Percentiles rank a stretch among this genome's conserved stretches.
phyloP scores from a whole-genome alignment of 2,329 filamentous ascomycete genomes.

The Byssochlamys sp. region DNA sequence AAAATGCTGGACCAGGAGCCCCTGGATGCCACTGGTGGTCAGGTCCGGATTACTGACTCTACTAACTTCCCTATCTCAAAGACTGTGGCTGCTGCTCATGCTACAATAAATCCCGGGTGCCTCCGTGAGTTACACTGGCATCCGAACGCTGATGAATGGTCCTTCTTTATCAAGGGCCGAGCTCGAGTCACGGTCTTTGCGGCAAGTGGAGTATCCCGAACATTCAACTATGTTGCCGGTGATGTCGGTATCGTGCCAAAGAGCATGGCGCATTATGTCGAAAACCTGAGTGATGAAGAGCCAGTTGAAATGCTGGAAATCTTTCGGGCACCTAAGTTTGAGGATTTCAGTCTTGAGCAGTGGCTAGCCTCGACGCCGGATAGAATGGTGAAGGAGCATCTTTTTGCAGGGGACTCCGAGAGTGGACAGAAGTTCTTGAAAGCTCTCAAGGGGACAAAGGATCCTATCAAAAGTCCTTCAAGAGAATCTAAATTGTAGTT shows the following conservation, averaged over 20 bases:
- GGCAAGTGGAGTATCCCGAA: slow-evolving; percentile 57
- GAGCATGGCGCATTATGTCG: slow-evolving; percentile 70
- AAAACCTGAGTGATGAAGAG: slow-evolving; percentile 63
- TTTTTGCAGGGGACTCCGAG: slow-evolving; percentile 55
- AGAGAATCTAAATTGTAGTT: not conserved
- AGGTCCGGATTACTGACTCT: slow-evolving; percentile 63
- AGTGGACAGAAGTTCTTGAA: slow-evolving; percentile 54
- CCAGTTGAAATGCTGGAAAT: slow-evolving; percentile 65
- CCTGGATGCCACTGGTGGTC: slow-evolving; percentile 53
- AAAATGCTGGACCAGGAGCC: slow-evolving; percentile 59
- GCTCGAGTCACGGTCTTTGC: slow-evolving; percentile 68
- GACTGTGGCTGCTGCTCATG: slow-evolving; percentile 61
- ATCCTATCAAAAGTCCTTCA: slow-evolving; percentile 9
- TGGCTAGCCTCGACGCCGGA: slow-evolving; percentile 65
- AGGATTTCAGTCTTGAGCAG: slow-evolving; percentile 64
- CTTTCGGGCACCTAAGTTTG: slow-evolving; percentile 60
- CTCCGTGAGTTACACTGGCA: slow-evolving; percentile 76
- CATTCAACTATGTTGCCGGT: slow-evolving; percentile 64
- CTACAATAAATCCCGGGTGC: slow-evolving; percentile 59
- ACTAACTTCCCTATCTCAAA: slow-evolving; percentile 64
- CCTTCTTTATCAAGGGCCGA: slow-evolving; percentile 62
- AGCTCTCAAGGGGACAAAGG: slow-evolving; percentile 50
- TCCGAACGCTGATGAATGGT: slow-evolving; percentile 68
- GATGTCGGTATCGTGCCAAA: slow-evolving; percentile 66
- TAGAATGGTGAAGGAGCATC: slow-evolving; percentile 55